phyloP scores from a whole-genome alignment of 176 grass and related monocot species.

The Eleusine indica region DNA sequence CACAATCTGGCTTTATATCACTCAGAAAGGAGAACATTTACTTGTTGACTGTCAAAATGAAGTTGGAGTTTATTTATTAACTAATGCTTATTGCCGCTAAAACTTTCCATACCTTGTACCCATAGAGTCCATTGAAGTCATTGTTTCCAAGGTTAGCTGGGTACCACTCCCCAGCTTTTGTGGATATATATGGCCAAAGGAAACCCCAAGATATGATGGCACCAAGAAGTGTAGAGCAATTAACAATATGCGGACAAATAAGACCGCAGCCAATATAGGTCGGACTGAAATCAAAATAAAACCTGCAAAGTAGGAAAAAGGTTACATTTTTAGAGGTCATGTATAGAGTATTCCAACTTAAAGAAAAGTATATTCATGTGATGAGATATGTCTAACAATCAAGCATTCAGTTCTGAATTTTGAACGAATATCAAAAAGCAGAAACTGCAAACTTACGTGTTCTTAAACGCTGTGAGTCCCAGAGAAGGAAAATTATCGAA shows the following conservation, averaged over 20 bases:
- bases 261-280: constrained; percentile 89
- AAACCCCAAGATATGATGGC: constrained; percentile 90
- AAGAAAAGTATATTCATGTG: not conserved
- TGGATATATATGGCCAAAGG: constrained; percentile 79
- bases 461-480: constrained; percentile 76
- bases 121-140: constrained; percentile 88
- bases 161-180: constrained; percentile 77
- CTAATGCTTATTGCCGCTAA: not conserved
- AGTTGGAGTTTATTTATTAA: not conserved
- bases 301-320: constrained; percentile 48
- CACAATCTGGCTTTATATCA: not conserved
- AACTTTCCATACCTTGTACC: constrained; percentile 65
- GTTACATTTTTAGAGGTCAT: constrained; percentile 1
- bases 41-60: not conserved
- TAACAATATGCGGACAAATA: constrained; percentile 85
- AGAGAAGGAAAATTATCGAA: constrained; percentile 90
- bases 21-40: not conserved
- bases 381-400: not conserved
- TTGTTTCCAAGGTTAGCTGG: constrained; percentile 74
- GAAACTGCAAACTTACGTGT: constrained; percentile 61
- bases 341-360: constrained; percentile 4
- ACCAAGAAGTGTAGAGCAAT: constrained; percentile 83
- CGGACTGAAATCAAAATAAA: constrained; percentile 95
- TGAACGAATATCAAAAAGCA: constrained; percentile 3
- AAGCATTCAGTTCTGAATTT: not conserved